Evolutionary conservation across 495 filamentous ascomycete species (phyloP).

Genomic region (Elaphomyces granulatus): DNA sequence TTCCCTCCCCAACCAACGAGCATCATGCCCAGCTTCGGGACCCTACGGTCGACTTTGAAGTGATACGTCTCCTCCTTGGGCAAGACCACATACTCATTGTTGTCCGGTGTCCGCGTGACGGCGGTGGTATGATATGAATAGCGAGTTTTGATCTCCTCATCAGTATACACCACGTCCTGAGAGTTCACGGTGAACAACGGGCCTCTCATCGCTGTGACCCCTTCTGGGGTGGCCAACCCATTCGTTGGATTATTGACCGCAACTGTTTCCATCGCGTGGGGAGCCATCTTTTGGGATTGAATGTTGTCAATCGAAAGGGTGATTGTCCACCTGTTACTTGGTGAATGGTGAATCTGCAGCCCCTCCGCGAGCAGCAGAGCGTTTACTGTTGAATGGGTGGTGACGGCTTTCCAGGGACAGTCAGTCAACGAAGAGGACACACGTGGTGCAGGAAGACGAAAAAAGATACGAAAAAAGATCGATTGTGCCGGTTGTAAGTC

Average conservation of each 20-base stretch:
- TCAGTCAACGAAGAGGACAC: conserved; percentile 8
- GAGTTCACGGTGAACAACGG: conserved; percentile 77
- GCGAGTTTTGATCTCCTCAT: conserved; percentile 76
- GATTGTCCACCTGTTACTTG: conserved; percentile 28
- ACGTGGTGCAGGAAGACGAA: background rate
- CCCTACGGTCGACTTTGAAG: conserved; percentile 92
- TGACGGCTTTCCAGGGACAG: conserved; percentile 47
- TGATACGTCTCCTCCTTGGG: conserved; percentile 86
- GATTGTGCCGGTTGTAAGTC: too few relatives aligned
- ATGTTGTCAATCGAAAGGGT: conserved; percentile 1
- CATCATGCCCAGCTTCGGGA: conserved; percentile 93
- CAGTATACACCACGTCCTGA: conserved; percentile 83
- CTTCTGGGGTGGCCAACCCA: conserved; percentile 42
- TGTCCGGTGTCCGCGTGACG: conserved; percentile 54
- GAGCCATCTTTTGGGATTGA: conserved; percentile 52
- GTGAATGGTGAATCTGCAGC: conserved; percentile 65
- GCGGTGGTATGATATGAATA: conserved; percentile 93
- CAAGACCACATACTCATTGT: conserved; percentile 67
- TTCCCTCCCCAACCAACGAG: conserved; percentile 97
- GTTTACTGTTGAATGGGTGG: conserved; percentile 96
- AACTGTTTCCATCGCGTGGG: conserved; percentile 62
- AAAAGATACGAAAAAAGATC: background rate
- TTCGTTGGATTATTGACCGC: conserved; percentile 54
- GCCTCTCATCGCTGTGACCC: conserved; percentile 20
- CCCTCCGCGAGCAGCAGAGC: conserved; percentile 76